phyloP scores from a whole-genome alignment of 345 rosid species.

The Durio zibethinus region DNA sequence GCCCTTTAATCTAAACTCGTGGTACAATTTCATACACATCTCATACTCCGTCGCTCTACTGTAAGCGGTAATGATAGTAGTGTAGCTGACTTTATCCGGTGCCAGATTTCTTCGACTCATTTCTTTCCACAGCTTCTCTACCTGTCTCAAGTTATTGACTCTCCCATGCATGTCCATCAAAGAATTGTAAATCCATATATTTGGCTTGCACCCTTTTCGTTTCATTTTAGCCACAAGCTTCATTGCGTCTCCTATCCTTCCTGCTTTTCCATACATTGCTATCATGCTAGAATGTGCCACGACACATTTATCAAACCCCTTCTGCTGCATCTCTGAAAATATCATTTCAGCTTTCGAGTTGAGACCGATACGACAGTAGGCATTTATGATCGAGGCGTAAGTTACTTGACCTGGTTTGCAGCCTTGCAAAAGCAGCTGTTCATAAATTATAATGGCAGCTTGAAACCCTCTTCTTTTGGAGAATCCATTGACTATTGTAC shows the following conservation, averaged over 20 bases:
- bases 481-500: slow-evolving; percentile 71
- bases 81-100: slow-evolving; percentile 82
- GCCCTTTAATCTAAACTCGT: slow-evolving; percentile 54
- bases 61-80: slow-evolving; percentile 63
- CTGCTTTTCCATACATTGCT: slow-evolving; percentile 69
- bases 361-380: slow-evolving; percentile 53
- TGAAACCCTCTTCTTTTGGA: slow-evolving; percentile 55
- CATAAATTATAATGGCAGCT: slow-evolving; percentile 49
- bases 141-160: slow-evolving; percentile 58
- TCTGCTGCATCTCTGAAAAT: slow-evolving; percentile 62
- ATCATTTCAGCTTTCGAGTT: slow-evolving; percentile 57
- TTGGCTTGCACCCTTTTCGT: slow-evolving; percentile 63
- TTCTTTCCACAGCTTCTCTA: slow-evolving; percentile 81
- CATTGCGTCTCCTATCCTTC: slow-evolving; percentile 62
- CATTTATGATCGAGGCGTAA: slow-evolving; percentile 66
- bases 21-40: slow-evolving; percentile 49
- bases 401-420: slow-evolving; percentile 88
- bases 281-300: slow-evolving; percentile 75
- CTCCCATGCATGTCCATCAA: slow-evolving; percentile 83
- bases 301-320: slow-evolving; percentile 64
- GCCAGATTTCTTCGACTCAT: slow-evolving; percentile 66
- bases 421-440: slow-evolving; percentile 44
- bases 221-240: slow-evolving; percentile 77
- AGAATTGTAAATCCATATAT: slow-evolving; percentile 80
- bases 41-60: slow-evolving; percentile 61